phyloP scores from a whole-genome alignment of 1,139 yeast species.

The Hansenula anomala region DNA sequence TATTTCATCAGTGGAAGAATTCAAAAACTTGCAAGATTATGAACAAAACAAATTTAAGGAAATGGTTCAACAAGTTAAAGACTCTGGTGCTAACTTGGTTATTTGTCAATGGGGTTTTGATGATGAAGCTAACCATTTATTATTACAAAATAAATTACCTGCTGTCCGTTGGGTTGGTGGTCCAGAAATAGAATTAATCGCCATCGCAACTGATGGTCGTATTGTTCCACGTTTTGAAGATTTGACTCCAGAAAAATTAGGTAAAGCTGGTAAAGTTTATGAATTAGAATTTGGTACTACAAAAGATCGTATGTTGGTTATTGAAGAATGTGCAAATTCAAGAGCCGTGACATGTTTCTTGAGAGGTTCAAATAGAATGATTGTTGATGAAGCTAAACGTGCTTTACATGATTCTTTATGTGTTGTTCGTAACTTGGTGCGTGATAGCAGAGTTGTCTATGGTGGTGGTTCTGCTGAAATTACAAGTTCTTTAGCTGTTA shows the following conservation, averaged over 20 bases:
- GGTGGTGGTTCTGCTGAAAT: slow-evolving; percentile 99
- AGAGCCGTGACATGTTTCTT: slow-evolving; percentile 92
- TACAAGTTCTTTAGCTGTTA: slow-evolving; percentile 86
- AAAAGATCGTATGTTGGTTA: slow-evolving; percentile 90
- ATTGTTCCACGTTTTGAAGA: slow-evolving; percentile 98
- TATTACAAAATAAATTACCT: slow-evolving; percentile 81
- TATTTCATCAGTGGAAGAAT: slow-evolving; percentile 88
- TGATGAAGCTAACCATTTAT: slow-evolving; percentile 95
- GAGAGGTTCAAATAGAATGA: slow-evolving; percentile 96
- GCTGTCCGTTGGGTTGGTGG: slow-evolving; percentile 99
- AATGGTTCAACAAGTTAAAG: slow-evolving; percentile 85
- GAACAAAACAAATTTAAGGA: slow-evolving; percentile 88
- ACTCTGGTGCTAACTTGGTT: slow-evolving; percentile 91
- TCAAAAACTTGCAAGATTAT: slow-evolving; percentile 81
- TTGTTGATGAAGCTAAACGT: slow-evolving; percentile 93
- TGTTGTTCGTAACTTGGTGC: slow-evolving; percentile 92
- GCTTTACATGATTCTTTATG: slow-evolving; percentile 96
- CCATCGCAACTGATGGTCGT: slow-evolving; percentile 95
- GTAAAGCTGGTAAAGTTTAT: slow-evolving; percentile 77
- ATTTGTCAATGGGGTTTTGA: slow-evolving; percentile 99
- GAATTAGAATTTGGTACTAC: slow-evolving; percentile 97
- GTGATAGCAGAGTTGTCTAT: slow-evolving; percentile 89
- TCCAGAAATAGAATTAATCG: slow-evolving; percentile 90
- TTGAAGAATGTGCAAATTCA: slow-evolving; percentile 85
- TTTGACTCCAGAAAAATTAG: slow-evolving; percentile 74